These are phyloP conservation scores for Curvularia verruculosa DNA, from an alignment of 2,329 filamentous ascomycete genomes.

Conservation along the genomic window DNA sequence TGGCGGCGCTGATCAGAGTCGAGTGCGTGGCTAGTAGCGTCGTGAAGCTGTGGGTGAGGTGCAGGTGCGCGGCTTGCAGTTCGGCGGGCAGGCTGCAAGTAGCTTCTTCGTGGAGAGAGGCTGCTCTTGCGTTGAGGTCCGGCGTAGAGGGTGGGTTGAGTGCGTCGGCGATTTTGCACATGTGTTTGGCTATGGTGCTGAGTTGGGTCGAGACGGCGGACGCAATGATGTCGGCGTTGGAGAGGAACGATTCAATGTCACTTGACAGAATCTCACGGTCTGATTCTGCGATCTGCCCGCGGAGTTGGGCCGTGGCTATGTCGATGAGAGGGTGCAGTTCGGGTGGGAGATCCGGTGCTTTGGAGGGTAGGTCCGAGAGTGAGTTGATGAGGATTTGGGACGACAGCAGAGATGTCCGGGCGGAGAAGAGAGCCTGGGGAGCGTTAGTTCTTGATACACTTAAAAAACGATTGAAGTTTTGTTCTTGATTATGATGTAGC, in stretches of 20 bases:
- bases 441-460: constrained; percentile 7
- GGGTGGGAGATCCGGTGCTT: constrained; percentile 46
- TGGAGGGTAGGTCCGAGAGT: constrained; percentile 44
- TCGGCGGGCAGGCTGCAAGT: constrained; percentile 25
- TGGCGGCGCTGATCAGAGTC: constrained; percentile 45
- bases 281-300: constrained; percentile 40
- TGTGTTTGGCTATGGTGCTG: constrained; percentile 31
- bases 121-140: constrained; percentile 18
- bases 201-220: constrained; percentile 45
- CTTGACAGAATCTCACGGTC: constrained; percentile 50
- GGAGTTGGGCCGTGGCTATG: constrained; percentile 50
- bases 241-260: constrained; percentile 51
- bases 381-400: constrained; percentile 44
- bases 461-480: neutral
- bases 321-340: constrained; percentile 54
- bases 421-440: constrained; percentile 46
- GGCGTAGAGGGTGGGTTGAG: constrained; percentile 16
- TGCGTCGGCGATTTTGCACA: constrained; percentile 44
- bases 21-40: constrained; percentile 48
- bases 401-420: constrained; percentile 42
- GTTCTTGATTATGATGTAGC: neutral
- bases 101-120: constrained; percentile 18
- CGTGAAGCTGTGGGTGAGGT: constrained; percentile 44
- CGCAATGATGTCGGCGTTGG: constrained; percentile 46
- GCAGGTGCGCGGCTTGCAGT: constrained; percentile 37